Conservation (phyloP, 1,284 basidiomycete genomes). For the Porogramme epimiltina region DNA sequence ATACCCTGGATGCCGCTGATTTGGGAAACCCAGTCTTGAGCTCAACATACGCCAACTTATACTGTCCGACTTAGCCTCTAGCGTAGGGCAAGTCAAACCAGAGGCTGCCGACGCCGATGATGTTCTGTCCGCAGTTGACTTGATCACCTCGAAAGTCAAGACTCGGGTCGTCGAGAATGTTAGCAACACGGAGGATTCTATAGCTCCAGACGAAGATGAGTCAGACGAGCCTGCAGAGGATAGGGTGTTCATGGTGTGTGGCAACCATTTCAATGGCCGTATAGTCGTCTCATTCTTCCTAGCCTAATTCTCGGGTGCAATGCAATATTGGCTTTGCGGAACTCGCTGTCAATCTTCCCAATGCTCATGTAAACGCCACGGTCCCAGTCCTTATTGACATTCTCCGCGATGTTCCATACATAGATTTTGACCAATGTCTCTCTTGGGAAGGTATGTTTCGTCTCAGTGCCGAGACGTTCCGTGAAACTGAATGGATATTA, state of each 20-base stretch:
- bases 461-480: background rate
- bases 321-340: constrained; percentile 81
- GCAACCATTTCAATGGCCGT: background rate
- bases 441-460: constrained; percentile 69
- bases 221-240: constrained; percentile 27
- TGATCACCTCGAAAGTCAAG: constrained; percentile 65
- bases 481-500: background rate
- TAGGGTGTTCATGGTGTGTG: constrained; percentile 62
- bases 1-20: background rate
- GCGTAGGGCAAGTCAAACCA: constrained; percentile 52
- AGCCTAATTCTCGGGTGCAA: constrained; percentile 66
- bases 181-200: background rate
- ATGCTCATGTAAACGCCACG: constrained; percentile 50
- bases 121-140: constrained; percentile 49
- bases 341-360: constrained; percentile 63
- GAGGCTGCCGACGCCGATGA: constrained; percentile 30
- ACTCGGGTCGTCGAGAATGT: constrained; percentile 35
- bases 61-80: constrained; percentile 77
- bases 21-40: constrained; percentile 51
- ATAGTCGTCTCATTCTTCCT: background rate
- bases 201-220: constrained; percentile 2
- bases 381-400: constrained; percentile 65
- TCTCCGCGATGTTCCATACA: constrained; percentile 67
- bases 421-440: constrained; percentile 75
- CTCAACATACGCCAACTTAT: constrained; percentile 82